These are phyloP conservation scores for Diaporthe longicolla DNA, from an alignment of 2,329 filamentous ascomycete species.

Conservation along the genomic window DNA sequence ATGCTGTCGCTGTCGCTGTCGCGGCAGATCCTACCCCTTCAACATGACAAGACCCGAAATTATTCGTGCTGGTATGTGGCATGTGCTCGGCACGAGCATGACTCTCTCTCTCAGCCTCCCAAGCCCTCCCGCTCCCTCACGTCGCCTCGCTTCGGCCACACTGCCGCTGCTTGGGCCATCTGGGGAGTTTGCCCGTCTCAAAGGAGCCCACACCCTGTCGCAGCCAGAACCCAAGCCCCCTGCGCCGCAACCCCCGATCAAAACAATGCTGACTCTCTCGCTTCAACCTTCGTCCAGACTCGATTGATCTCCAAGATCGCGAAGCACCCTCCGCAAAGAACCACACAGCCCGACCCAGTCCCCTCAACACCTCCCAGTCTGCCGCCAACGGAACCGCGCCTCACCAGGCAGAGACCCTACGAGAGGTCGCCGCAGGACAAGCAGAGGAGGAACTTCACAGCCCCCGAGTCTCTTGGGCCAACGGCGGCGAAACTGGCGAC, in stretches of 20 bases:
- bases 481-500: slow-evolving; percentile 56
- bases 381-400: slow-evolving; percentile 66
- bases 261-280: slow-evolving; percentile 48
- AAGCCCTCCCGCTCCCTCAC: slow-evolving; percentile 11
- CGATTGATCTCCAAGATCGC: slow-evolving; percentile 92
- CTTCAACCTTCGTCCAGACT: slow-evolving; percentile 71
- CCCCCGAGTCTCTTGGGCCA: slow-evolving; percentile 70
- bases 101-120: slow-evolving; percentile 37
- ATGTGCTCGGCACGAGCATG: slow-evolving; percentile 27
- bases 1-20: slow-evolving; percentile 38
- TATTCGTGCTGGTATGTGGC: slow-evolving; percentile 70
- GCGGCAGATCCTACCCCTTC: slow-evolving; percentile 47
- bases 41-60: slow-evolving; percentile 73
- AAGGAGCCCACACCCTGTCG: slow-evolving; percentile 17
- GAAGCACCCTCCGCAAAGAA: slow-evolving; percentile 87
- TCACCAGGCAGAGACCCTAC: slow-evolving; percentile 88
- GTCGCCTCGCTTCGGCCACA: slow-evolving; percentile 5
- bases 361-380: slow-evolving; percentile 64
- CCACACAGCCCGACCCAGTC: slow-evolving; percentile 70
- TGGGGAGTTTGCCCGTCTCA: slow-evolving; percentile 22
- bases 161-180: slow-evolving; percentile 32
- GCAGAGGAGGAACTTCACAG: slow-evolving; percentile 79
- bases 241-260: slow-evolving; percentile 8
- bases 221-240: slow-evolving; percentile 34
- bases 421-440: slow-evolving; percentile 83